phyloP scores from a whole-genome alignment of 2,329 filamentous ascomycete species.

The Aspergillus phoenicis region DNA sequence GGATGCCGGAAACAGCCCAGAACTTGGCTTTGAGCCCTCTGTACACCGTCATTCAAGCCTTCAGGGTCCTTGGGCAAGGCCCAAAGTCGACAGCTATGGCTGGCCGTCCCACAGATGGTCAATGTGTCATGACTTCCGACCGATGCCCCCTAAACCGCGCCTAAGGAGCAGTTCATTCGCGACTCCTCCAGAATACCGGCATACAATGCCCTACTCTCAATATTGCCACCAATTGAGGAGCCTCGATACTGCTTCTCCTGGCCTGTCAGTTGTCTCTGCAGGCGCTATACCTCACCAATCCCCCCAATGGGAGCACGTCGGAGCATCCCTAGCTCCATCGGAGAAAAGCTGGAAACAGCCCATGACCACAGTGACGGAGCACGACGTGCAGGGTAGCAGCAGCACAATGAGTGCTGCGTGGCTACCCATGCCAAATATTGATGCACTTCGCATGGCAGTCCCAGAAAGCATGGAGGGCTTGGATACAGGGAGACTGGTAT shows the following conservation, averaged over 20 bases:
- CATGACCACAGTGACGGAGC: neutral
- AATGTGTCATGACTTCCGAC: conserved; percentile 19
- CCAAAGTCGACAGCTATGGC: conserved; percentile 19
- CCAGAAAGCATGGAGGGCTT: conserved; percentile 1
- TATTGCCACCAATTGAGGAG: conserved; percentile 20
- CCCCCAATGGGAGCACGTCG: neutral
- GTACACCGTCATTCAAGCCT: conserved; percentile 25
- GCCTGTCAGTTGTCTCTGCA: neutral
- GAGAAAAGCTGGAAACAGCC: neutral
- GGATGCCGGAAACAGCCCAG: conserved; percentile 1
- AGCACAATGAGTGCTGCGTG: neutral
- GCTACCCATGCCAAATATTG: neutral
- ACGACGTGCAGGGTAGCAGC: neutral
- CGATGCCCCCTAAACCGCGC: conserved; percentile 8
- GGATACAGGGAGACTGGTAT: neutral
- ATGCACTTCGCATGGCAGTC: neutral
- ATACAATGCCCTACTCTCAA: conserved; percentile 10
- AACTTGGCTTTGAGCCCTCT: conserved; percentile 12
- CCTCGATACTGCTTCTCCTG: conserved; percentile 6
- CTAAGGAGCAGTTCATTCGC: conserved; percentile 18
- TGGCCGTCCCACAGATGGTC: conserved; percentile 15
- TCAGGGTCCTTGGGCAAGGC: conserved; percentile 16
- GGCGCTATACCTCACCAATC: neutral
- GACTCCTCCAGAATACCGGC: neutral
- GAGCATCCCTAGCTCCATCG: neutral